Conservation (phyloP, 2,329 filamentous ascomycete species). For the Ambrosiella cleistominuta region DNA sequence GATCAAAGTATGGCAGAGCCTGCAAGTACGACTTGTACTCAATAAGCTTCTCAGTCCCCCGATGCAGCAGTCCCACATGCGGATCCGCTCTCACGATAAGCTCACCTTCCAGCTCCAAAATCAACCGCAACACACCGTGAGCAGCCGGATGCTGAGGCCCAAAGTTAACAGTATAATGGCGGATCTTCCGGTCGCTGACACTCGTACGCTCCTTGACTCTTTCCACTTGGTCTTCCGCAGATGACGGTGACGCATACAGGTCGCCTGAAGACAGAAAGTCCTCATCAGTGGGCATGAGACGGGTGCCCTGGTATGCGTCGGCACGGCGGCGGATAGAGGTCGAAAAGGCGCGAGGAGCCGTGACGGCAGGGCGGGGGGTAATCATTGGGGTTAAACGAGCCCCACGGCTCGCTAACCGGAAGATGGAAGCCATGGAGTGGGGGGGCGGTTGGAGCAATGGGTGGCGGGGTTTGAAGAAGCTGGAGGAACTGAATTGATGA, state of each 20-base stretch:
- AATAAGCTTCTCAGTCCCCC: constrained; percentile 97
- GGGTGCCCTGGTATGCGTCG: constrained; percentile 36
- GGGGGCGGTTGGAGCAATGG: not conserved
- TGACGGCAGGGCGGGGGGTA: not conserved
- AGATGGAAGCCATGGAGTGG: constrained; percentile 49
- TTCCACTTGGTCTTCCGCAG: constrained; percentile 26
- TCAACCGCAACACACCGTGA: constrained; percentile 92
- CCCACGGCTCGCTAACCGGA: constrained; percentile 54
- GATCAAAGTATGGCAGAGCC: constrained; percentile 95
- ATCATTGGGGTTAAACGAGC: constrained; percentile 20
- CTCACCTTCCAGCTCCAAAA: constrained; percentile 94
- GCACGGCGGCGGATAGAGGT: constrained; percentile 45
- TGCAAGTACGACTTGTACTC: constrained; percentile 99
- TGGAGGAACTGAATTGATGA: not conserved
- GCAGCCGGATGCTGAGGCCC: constrained; percentile 96
- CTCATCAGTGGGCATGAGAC: constrained; percentile 46
- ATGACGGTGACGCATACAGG: constrained; percentile 29
- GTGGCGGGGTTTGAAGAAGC: not conserved
- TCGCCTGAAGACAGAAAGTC: constrained; percentile 40
- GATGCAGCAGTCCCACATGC: constrained; percentile 88
- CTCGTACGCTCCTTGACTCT: constrained; percentile 27
- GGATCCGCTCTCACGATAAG: constrained; percentile 93
- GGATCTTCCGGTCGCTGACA: constrained; percentile 59
- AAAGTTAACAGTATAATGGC: constrained; percentile 99
- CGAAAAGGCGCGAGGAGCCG: constrained; percentile 43